Conservation (phyloP, 768 basidiomycete genomes). For the Gymnopilus junonius region DNA sequence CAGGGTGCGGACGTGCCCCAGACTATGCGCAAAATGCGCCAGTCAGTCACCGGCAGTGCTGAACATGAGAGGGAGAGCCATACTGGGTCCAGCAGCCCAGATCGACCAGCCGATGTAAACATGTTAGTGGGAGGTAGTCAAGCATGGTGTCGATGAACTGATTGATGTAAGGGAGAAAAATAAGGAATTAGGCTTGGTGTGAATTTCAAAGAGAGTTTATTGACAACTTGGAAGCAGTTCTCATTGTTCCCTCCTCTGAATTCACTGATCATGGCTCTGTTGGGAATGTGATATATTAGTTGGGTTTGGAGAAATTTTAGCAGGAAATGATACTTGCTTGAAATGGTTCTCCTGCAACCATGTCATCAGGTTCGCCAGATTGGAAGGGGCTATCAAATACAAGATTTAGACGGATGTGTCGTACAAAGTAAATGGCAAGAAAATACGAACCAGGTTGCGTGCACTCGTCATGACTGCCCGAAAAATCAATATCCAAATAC, state of each 20-base stretch:
- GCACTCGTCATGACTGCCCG: constrained; percentile 45
- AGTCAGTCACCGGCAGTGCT: neutral
- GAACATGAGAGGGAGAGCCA: constrained; percentile 17
- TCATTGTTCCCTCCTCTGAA: constrained; percentile 50
- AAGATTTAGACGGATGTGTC: too few relatives aligned
- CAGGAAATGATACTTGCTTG: constrained; percentile 32
- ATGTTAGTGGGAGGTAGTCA: constrained; percentile 42
- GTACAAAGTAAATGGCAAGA: too few relatives aligned
- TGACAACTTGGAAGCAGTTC: constrained; percentile 42
- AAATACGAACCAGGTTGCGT: constrained; percentile 41
- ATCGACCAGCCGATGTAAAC: constrained; percentile 52
- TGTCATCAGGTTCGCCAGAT: constrained; percentile 44
- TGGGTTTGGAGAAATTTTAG: neutral
- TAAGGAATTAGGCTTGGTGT: too few relatives aligned
- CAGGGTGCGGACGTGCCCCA: constrained; percentile 48
- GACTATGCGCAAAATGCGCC: constrained; percentile 34
- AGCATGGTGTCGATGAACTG: constrained; percentile 44
- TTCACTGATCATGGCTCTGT: constrained; percentile 48
- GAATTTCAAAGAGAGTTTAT: too few relatives aligned
- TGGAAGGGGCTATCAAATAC: constrained; percentile 35
- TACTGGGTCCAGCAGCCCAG: constrained; percentile 53
- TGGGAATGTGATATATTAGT: neutral
- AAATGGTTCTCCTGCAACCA: constrained; percentile 47
- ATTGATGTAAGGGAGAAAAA: too few relatives aligned
- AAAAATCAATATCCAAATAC: constrained; percentile 42